Conservation (phyloP, 495 filamentous ascomycete genomes). For the Cercophora scortea region DNA sequence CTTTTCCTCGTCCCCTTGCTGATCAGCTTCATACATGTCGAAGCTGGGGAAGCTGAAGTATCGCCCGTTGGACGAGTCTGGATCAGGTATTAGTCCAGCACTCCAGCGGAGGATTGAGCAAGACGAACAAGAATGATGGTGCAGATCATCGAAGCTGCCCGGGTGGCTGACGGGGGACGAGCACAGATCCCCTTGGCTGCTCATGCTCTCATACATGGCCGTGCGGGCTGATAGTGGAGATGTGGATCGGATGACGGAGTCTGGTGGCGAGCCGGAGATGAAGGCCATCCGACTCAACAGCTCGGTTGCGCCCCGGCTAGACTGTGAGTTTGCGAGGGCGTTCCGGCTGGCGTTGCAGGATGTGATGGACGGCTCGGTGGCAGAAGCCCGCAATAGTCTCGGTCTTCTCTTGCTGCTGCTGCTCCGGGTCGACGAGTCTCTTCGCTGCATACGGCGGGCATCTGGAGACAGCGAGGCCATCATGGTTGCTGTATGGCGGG, state of each 20-base stretch:
- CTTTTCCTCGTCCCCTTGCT: conserved; percentile 29
- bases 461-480: conserved; percentile 23
- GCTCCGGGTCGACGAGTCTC: conserved; percentile 29
- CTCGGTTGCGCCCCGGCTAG: conserved; percentile 41
- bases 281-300: conserved; percentile 43
- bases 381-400: conserved; percentile 40
- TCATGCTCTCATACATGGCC: conserved; percentile 27
- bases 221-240: conserved; percentile 29
- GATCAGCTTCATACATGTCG: conserved; percentile 38
- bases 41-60: conserved; percentile 54
- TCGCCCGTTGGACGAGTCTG: conserved; percentile 16
- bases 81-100: conserved; percentile 20
- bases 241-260: conserved; percentile 21
- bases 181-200: conserved; percentile 17
- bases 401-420: conserved; percentile 28
- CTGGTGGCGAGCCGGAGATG: conserved; percentile 31
- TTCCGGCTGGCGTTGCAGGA: conserved; percentile 44
- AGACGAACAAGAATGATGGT: conserved; percentile 17
- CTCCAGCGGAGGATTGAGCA: not conserved
- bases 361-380: conserved; percentile 48
- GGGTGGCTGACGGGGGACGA: conserved; percentile 24
- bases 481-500: conserved; percentile 7
- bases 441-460: conserved; percentile 21
- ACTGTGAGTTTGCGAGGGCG: conserved; percentile 35
- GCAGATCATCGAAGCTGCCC: conserved; percentile 19